Evolutionary conservation across 805 yeast genomes (phyloP), one percentile per base, ranked within the genome.

Genomic region (Ogataea henricii): DNA sequence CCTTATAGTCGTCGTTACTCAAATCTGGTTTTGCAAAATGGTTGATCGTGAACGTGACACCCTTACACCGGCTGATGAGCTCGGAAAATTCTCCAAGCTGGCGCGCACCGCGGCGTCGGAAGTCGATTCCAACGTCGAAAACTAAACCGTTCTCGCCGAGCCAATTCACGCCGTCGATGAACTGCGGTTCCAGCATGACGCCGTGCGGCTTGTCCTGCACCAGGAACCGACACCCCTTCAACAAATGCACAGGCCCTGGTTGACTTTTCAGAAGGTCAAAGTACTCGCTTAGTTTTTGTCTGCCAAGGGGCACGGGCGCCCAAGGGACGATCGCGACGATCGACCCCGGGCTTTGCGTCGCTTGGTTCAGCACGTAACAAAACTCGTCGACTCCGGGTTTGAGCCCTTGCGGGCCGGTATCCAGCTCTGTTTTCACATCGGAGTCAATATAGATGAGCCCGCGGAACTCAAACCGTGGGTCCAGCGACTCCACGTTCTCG

Each of bases 61-160:
- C 52, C 6, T 63, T 58, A 1, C 69, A 64, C 9, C 62, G 48
- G 6, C 48, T 16, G 22, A 70, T 55, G 38, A 72, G 52, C 16
- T 56, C 39, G 3, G 50, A 43, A 12, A 72, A 63, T 48, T 75
- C 78, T 26, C 66, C 65, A 14, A 70, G 60, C 53, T 75, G 79
- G 67, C 71, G 65, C 4, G 63, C 22, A 0, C 78, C 78, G 4
- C 68, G 53, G 16, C 48, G 46, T 25, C 63, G 64, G 35, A 71
- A 48, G 55, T 74, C 77, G 36, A 75, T 67, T 6, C 79, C 78
- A 36, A 74, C 58, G 37, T 75, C 79, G 48, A 73, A 75, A 1
- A 64, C 61, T 32, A 57, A 66, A 4, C 62, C 55, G 5, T 60
- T 40, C 4, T 49, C 48, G 7, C 49, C 60, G 10, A 75, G 45